These are phyloP conservation scores for Cutaneotrichosporon cavernicola DNA, from an alignment of 1,284 basidiomycete genomes.

Conservation along the genomic window DNA sequence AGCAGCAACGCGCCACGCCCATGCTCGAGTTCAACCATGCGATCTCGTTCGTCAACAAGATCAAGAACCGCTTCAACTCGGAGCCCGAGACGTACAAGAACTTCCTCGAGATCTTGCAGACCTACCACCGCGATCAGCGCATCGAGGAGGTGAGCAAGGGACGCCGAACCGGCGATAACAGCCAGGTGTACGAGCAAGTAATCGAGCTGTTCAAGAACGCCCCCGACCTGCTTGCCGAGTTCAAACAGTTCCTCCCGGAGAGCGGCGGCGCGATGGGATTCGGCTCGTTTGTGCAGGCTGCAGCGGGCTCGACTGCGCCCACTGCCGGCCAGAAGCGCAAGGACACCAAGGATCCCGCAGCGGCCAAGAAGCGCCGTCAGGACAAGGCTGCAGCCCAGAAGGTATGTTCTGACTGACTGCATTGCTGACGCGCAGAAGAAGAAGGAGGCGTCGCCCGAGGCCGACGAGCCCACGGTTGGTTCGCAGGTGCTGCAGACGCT, in stretches of 20 bases:
- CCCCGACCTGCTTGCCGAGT: conserved; percentile 88
- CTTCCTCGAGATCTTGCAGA: conserved; percentile 96
- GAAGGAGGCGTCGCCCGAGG: conserved; percentile 46
- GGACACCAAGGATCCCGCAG: conserved; percentile 45
- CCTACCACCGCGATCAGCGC: conserved; percentile 92
- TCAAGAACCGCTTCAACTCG: conserved; percentile 89
- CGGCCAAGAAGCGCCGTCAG: conserved; percentile 41
- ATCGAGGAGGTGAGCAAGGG: conserved; percentile 71
- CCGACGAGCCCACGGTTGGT: conserved; percentile 29
- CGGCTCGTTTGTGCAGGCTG: conserved; percentile 41
- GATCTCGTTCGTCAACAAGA: conserved; percentile 97
- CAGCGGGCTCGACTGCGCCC: conserved; percentile 14
- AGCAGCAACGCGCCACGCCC: conserved; percentile 39
- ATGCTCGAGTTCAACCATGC: conserved; percentile 90
- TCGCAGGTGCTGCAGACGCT: conserved; percentile 49
- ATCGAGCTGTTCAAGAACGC: conserved; percentile 88
- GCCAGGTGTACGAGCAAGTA: conserved; percentile 85
- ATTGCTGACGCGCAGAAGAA: conserved; percentile 30
- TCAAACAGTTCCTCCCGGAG: conserved; percentile 92
- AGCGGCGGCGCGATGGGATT: conserved; percentile 46
- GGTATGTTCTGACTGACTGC: conserved; percentile 24
- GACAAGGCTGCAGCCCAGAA: conserved; percentile 57
- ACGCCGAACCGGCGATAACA: conserved; percentile 21
- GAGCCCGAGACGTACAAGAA: conserved; percentile 96
- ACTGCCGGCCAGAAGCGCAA: conserved; percentile 37